Evolutionary conservation across 495 filamentous ascomycete genomes (phyloP).

Genomic region (Podospora tetraspora): DNA sequence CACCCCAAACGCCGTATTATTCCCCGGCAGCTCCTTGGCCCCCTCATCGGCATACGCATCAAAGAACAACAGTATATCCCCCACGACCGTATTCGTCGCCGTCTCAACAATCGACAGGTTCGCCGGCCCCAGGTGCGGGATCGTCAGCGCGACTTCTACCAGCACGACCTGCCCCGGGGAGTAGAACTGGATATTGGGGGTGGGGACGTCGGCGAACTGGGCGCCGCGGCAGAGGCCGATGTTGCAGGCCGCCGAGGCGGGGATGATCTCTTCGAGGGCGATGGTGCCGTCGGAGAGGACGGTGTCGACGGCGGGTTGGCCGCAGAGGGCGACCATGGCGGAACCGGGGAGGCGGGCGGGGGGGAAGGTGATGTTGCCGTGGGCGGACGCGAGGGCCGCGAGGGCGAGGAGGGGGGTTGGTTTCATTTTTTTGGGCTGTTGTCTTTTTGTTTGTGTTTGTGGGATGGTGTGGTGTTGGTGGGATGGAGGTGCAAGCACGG

Average conservation of each 20-base stretch:
- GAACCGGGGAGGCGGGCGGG: constrained; percentile 54
- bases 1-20: constrained; percentile 59
- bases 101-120: constrained; percentile 65
- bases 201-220: constrained; percentile 59
- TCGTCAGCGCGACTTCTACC: constrained; percentile 42
- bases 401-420: constrained; percentile 25
- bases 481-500: not conserved
- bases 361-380: constrained; percentile 59
- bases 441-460: not conserved
- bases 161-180: constrained; percentile 52
- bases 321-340: constrained; percentile 55
- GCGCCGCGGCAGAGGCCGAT: constrained; percentile 59
- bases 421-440: constrained; percentile 12
- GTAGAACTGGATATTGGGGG: constrained; percentile 54
- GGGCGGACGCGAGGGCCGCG: constrained; percentile 50
- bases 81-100: constrained; percentile 52
- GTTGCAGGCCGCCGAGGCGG: constrained; percentile 15
- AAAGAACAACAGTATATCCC: constrained; percentile 49
- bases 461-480: too few relatives aligned
- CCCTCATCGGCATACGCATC: constrained; percentile 41
- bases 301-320: constrained; percentile 52
- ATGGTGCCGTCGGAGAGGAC: constrained; percentile 52
- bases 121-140: constrained; percentile 60
- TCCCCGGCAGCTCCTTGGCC: constrained; percentile 38
- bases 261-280: constrained; percentile 18